Conservation (phyloP, 768 basidiomycete species). For the Psilocybe cubensis region DNA sequence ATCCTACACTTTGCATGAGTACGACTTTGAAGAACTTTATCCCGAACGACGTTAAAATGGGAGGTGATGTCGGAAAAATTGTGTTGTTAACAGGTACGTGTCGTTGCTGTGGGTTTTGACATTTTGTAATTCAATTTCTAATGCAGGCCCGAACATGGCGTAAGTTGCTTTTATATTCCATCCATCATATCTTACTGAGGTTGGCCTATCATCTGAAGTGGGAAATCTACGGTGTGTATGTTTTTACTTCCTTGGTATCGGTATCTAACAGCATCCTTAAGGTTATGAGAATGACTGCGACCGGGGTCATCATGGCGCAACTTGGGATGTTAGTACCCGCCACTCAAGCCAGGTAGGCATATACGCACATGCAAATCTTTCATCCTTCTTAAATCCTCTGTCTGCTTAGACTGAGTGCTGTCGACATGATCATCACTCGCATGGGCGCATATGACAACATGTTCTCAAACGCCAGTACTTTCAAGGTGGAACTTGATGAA, state of each 20-base stretch:
- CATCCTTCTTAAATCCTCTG: neutral
- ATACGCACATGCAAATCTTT: slow-evolving; percentile 1
- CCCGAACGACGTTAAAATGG: slow-evolving; percentile 89
- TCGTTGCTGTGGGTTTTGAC: neutral
- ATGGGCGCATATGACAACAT: slow-evolving; percentile 99
- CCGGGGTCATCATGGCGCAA: slow-evolving; percentile 93
- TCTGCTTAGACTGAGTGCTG: slow-evolving; percentile 70
- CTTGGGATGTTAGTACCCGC: slow-evolving; percentile 97
- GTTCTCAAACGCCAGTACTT: slow-evolving; percentile 93
- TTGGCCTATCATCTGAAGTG: slow-evolving; percentile 22
- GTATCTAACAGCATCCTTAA: slow-evolving; percentile 25
- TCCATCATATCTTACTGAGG: neutral
- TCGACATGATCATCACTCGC: slow-evolving; percentile 91
- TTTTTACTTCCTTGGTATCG: neutral
- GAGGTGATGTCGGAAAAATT: slow-evolving; percentile 74
- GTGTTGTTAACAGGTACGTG: slow-evolving; percentile 82
- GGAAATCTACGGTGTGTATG: slow-evolving; percentile 41
- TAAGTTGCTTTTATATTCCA: slow-evolving; percentile 36
- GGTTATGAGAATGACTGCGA: slow-evolving; percentile 95
- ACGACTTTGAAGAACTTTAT: slow-evolving; percentile 76
- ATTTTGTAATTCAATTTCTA: neutral
- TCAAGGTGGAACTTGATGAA: slow-evolving; percentile 99
- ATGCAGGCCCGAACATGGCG: slow-evolving; percentile 86
- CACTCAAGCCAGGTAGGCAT: slow-evolving; percentile 65
- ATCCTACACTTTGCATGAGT: slow-evolving; percentile 81